A percentile compares a stretch with the other conserved stretches of the same genome.
Conservation (phyloP, 768 basidiomycete genomes). For the Amanita molliuscula region DNA sequence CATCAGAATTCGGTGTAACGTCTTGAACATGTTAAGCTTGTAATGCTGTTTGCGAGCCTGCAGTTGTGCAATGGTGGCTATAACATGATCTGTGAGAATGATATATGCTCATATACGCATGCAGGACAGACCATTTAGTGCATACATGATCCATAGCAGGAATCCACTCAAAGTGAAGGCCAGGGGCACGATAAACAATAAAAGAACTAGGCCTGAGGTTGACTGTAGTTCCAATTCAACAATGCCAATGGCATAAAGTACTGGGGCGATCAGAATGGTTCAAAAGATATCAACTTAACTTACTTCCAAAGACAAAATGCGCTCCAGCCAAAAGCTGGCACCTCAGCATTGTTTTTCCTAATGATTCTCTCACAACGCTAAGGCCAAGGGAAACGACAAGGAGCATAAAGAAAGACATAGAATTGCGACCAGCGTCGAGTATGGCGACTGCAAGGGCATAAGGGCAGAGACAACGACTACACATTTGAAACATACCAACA, state of each 20-base stretch:
- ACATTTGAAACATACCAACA: constrained; percentile 47
- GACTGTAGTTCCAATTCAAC: constrained; percentile 89
- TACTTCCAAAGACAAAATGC: constrained; percentile 93
- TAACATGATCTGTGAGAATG: constrained; percentile 4
- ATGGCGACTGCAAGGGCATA: constrained; percentile 60
- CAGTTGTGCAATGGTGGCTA: constrained; percentile 85
- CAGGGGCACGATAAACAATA: constrained; percentile 89
- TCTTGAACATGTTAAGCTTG: constrained; percentile 83
- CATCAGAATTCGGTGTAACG: constrained; percentile 77
- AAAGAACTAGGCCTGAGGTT: constrained; percentile 72
- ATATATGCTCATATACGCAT: not conserved
- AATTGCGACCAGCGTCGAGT: constrained; percentile 89
- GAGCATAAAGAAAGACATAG: constrained; percentile 91
- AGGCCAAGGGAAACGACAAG: constrained; percentile 88
- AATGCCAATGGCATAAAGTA: constrained; percentile 89
- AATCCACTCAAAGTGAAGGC: constrained; percentile 95
- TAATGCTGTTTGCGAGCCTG: constrained; percentile 77
- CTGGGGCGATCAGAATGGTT: constrained; percentile 23
- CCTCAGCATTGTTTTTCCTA: constrained; percentile 76
- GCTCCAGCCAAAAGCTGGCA: constrained; percentile 74
- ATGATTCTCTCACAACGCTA: constrained; percentile 81
- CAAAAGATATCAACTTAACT: constrained; percentile 17
- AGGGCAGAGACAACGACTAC: constrained; percentile 1
- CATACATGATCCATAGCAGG: constrained; percentile 91
- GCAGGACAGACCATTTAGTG: constrained; percentile 64